Evolutionary conservation across 805 yeast genomes (phyloP), one percentile per base, ranked within the genome.

Genomic region (Metschnikowia proteae): DNA sequence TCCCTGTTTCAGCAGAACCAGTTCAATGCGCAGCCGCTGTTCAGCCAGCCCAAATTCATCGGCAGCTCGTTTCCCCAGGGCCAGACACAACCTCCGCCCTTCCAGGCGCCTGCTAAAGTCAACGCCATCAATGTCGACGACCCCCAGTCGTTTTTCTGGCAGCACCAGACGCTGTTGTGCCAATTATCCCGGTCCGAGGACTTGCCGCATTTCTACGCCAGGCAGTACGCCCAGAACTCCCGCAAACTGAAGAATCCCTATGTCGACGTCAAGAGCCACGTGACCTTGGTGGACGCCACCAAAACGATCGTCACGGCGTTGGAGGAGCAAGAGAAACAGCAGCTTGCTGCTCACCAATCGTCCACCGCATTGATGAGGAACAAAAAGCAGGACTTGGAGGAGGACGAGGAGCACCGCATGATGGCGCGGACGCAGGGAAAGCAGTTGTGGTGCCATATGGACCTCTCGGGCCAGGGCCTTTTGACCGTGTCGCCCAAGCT

Each of bases 371-470:
- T 73, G 51, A 67, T 73, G 56, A 69, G 69, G 49, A 71, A 73
- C 57, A 73, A 73, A 61, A 73, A 73, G 49, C 58, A 66, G n/a
- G 73, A 75, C 40, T 71, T 75, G 51, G 87, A 83, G 54, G 88
- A 84, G 59, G 75, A 71, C 42, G 85, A 83, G 61, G 83, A 80
- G 59, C 82, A 83, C 63, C 71, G 86, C 65, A 78, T 82, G 70
- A 75, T 83, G 66, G 67, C 74, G 33, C 76, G 75, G 53, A 78
- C 81, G 27, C 74, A 76, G 61, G 82, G 86, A 33, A 84, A 83
- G 51, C 97, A 91, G 69, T 78, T 87, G 62, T 94, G 99, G 99
- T 86, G 95, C 46, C 92, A 91, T 5, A 73, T 94, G 55, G 99
- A 94, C 70, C 73, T 92, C 55, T 83, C 95, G 55, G 97, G 97